A percentile compares a stretch with the other conserved stretches of the same genome.
Conservation (phyloP, 176 grass and related monocot species). For the Aegilops longissima region DNA sequence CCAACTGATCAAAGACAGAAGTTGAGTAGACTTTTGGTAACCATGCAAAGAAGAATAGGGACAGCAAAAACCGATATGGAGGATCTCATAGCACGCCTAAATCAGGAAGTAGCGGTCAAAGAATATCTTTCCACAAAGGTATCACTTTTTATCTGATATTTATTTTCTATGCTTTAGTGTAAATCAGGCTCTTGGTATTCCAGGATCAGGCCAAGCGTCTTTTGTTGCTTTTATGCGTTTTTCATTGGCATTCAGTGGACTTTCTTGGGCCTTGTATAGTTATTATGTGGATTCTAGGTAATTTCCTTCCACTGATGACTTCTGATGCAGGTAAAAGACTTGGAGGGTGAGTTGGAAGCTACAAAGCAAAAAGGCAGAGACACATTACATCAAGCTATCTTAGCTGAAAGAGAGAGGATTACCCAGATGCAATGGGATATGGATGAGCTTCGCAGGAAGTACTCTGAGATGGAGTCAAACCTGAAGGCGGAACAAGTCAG, state of each 20-base stretch:
- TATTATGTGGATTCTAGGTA: neutral
- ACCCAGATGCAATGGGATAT: slow-evolving; percentile 98
- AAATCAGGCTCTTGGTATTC: slow-evolving; percentile 8
- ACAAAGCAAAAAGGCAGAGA: slow-evolving; percentile 89
- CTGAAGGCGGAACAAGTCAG: slow-evolving; percentile 68
- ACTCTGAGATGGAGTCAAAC: slow-evolving; percentile 83
- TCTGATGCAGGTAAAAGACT: slow-evolving; percentile 88
- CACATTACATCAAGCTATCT: slow-evolving; percentile 79
- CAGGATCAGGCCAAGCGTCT: neutral
- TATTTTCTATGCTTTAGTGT: slow-evolving; percentile 10
- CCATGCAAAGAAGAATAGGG: slow-evolving; percentile 72
- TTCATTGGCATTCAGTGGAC: neutral
- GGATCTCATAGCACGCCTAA: slow-evolving; percentile 94
- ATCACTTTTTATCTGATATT: slow-evolving; percentile 29
- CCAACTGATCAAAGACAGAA: slow-evolving; percentile 85
- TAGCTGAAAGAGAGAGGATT: slow-evolving; percentile 86
- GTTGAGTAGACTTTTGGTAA: slow-evolving; percentile 81
- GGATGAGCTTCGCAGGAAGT: slow-evolving; percentile 91
- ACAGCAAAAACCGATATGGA: slow-evolving; percentile 97
- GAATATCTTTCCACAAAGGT: slow-evolving; percentile 97
- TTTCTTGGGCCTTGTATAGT: neutral
- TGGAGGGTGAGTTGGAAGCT: slow-evolving; percentile 93
- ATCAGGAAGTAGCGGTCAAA: slow-evolving; percentile 96
- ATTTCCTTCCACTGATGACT: slow-evolving; percentile 27
- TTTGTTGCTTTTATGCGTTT: slow-evolving; percentile 11